A percentile compares a stretch with the other conserved stretches of the same genome.
These are phyloP conservation scores for Amanita rimosa DNA, from an alignment of 768 basidiomycete species.

Conservation along the genomic window DNA sequence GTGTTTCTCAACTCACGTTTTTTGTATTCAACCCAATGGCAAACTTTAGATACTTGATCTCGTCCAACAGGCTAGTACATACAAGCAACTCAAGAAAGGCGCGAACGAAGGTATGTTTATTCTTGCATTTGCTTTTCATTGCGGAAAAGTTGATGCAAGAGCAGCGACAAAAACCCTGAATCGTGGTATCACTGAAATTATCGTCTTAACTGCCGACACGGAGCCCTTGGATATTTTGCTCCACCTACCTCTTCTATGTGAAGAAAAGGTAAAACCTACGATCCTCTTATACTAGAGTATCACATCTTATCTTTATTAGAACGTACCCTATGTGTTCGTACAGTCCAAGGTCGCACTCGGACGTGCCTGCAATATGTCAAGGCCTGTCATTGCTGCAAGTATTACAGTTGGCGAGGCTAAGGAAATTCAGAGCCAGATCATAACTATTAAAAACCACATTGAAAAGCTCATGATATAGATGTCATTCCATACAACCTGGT, in stretches of 20 bases:
- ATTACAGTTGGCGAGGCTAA: constrained; percentile 94
- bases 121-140: background rate
- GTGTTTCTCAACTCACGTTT: constrained; percentile 12
- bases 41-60: constrained; percentile 77
- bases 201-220: constrained; percentile 92
- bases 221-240: constrained; percentile 97
- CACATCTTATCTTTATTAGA: constrained; percentile 44
- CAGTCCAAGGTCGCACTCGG: constrained; percentile 93
- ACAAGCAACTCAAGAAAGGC: constrained; percentile 98
- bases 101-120: constrained; percentile 83
- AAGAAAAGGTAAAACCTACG: constrained; percentile 80
- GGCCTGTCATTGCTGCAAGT: constrained; percentile 91
- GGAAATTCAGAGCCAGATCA: constrained; percentile 85
- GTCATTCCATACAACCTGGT: background rate
- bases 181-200: constrained; percentile 96
- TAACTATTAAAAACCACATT: constrained; percentile 71
- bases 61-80: constrained; percentile 90
- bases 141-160: constrained; percentile 8
- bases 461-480: constrained; percentile 49
- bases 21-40: background rate
- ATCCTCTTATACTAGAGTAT: background rate
- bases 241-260: constrained; percentile 93
- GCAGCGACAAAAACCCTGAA: constrained; percentile 96
- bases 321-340: constrained; percentile 93
- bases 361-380: constrained; percentile 88